Percentiles rank a stretch among this genome's conserved stretches.
These are phyloP conservation scores for Metarhizium guizhouense DNA, from an alignment of 2,329 filamentous ascomycete species.

Conservation along the genomic window DNA sequence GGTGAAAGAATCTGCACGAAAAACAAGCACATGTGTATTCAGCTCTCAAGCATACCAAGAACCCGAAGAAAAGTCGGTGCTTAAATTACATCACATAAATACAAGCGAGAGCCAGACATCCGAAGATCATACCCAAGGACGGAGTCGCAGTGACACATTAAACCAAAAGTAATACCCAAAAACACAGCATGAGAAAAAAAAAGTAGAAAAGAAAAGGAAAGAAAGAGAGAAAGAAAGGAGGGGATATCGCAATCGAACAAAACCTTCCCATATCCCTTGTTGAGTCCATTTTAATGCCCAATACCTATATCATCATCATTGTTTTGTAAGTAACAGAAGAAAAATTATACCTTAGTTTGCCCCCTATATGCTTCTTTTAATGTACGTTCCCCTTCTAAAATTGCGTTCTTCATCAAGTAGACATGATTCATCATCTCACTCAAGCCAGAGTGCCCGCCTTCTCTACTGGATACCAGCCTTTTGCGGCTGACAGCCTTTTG, in stretches of 20 bases:
- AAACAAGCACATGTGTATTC: background rate
- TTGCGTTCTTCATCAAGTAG: too few relatives aligned
- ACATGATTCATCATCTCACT: background rate
- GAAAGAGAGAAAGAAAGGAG: background rate
- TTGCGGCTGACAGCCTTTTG: conserved; percentile 4
- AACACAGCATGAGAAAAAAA: background rate
- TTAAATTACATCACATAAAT: background rate
- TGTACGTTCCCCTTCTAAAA: too few relatives aligned
- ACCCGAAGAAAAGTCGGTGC: background rate
- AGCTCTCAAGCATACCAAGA: background rate
- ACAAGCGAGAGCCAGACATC: background rate
- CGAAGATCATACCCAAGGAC: background rate
- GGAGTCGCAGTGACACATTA: background rate
- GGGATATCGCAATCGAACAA: background rate
- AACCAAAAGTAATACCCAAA: background rate
- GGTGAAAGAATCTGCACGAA: too few relatives aligned
- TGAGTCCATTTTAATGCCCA: background rate
- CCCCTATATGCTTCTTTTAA: too few relatives aligned
- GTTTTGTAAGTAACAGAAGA: too few relatives aligned
- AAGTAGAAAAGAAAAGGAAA: background rate
- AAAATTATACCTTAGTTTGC: too few relatives aligned
- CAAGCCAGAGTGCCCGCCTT: background rate
- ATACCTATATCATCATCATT: background rate
- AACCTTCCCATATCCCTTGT: background rate
- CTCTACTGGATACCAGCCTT: background rate